phyloP scores from a whole-genome alignment of 352 stramenopile species.

The Plasmopara halstedii region DNA sequence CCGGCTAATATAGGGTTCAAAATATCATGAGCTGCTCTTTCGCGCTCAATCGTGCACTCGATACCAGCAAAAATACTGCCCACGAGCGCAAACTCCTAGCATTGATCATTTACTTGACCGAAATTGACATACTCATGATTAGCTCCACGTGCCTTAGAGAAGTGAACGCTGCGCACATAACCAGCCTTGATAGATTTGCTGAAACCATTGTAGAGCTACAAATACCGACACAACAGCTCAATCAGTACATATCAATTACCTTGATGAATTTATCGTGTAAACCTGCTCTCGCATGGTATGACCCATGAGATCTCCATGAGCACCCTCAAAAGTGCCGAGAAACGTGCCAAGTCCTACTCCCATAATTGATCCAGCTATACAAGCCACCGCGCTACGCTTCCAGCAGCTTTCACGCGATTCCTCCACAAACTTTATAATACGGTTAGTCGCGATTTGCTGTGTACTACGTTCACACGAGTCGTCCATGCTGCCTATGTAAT shows the following conservation, averaged over 20 bases:
- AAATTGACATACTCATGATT: neutral
- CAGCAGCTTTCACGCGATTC: conserved; percentile 77
- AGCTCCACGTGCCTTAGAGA: conserved; percentile 51
- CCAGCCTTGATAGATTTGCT: conserved; percentile 71
- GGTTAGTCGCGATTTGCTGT: conserved; percentile 33
- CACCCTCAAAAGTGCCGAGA: conserved; percentile 81
- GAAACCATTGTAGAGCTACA: conserved; percentile 79
- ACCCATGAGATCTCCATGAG: conserved; percentile 77
- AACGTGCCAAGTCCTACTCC: conserved; percentile 79
- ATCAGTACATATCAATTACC: neutral
- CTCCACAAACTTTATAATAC: conserved; percentile 62
- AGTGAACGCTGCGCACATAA: conserved; percentile 81
- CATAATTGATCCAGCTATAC: conserved; percentile 62
- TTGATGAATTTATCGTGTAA: neutral
- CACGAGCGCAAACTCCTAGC: conserved; percentile 77
- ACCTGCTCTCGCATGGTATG: conserved; percentile 83
- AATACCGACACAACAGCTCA: neutral
- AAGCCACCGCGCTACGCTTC: conserved; percentile 78
- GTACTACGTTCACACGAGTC: conserved; percentile 19
- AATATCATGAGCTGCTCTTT: conserved; percentile 70
- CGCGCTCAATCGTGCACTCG: conserved; percentile 79
- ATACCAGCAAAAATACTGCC: conserved; percentile 74
- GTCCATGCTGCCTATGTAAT: conserved; percentile 4
- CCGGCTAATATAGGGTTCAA: conserved; percentile 72
- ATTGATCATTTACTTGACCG: neutral